Conservation (phyloP, 1,139 yeast species). For the Suhomyces bribrorum region DNA sequence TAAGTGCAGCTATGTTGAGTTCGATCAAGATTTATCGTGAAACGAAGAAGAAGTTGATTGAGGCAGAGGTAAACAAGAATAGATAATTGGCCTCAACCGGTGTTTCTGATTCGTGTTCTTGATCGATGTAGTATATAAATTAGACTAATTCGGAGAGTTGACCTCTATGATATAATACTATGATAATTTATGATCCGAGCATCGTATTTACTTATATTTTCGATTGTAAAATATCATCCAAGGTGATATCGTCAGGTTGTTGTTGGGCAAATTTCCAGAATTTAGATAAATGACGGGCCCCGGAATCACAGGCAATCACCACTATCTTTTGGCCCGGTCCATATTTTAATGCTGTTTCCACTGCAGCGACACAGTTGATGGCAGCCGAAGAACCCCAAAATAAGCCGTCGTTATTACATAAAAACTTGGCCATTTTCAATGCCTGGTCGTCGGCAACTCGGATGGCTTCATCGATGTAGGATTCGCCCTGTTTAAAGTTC, state of each 20-base stretch:
- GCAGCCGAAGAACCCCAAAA: slow-evolving; percentile 93
- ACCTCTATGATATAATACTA: background rate
- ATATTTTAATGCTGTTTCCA: slow-evolving; percentile 56
- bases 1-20: slow-evolving; percentile 43
- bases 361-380: slow-evolving; percentile 89
- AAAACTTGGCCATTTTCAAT: slow-evolving; percentile 78
- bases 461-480: slow-evolving; percentile 72
- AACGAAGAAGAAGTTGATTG: slow-evolving; percentile 32
- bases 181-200: background rate
- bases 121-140: background rate
- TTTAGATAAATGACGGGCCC: slow-evolving; percentile 83
- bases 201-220: background rate
- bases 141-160: background rate
- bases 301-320: slow-evolving; percentile 91
- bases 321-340: slow-evolving; percentile 74
- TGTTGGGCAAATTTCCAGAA: slow-evolving; percentile 77
- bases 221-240: slow-evolving; percentile 31
- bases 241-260: slow-evolving; percentile 27
- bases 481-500: slow-evolving; percentile 74
- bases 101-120: background rate
- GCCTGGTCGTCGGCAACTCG: slow-evolving; percentile 82
- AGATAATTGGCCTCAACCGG: slow-evolving; percentile 2
- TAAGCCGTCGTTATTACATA: slow-evolving; percentile 81
- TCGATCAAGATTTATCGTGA: slow-evolving; percentile 44
- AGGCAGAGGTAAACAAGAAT: slow-evolving; percentile 16